Conservation (phyloP, 78 protist species). For the Planoprotostelium fungivorum region DNA sequence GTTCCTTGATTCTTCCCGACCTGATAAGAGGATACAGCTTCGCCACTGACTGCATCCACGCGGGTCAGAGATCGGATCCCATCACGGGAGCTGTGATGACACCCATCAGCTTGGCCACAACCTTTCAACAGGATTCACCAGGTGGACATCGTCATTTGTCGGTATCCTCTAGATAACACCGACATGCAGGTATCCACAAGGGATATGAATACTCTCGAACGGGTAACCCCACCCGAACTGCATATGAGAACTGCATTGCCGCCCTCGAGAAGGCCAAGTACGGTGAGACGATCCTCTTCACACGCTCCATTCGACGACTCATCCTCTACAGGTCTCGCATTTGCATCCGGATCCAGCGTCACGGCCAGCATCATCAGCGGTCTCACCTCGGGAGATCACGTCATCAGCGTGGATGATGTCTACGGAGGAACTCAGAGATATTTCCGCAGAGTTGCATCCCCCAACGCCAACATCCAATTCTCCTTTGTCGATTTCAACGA, state of each 20-base stretch:
- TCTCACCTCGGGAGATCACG: constrained; percentile 82
- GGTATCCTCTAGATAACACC: not conserved
- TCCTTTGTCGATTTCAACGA: constrained; percentile 73
- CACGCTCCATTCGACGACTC: not conserved
- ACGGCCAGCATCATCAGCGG: constrained; percentile 47
- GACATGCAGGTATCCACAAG: not conserved
- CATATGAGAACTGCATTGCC: constrained; percentile 84
- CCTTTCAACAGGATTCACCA: constrained; percentile 74
- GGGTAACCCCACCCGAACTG: constrained; percentile 94
- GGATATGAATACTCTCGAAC: constrained; percentile 89
- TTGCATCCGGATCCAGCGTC: constrained; percentile 76
- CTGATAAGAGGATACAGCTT: too few species aligned
- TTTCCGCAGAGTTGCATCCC: constrained; percentile 28
- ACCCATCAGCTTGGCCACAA: constrained; percentile 76
- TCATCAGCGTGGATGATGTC: constrained; percentile 75
- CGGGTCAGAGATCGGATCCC: constrained; percentile 85
- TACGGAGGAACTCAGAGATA: constrained; percentile 88
- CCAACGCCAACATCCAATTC: constrained; percentile 47
- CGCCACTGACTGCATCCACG: constrained; percentile 82
- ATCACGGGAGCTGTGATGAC: constrained; percentile 73
- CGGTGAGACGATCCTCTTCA: constrained; percentile 5
- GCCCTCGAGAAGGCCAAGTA: constrained; percentile 78
- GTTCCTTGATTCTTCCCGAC: too few species aligned
- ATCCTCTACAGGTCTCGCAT: constrained; percentile 44
- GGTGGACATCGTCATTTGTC: constrained; percentile 21